A percentile compares a stretch with the other conserved stretches of the same genome.
These are phyloP conservation scores for Yarrowia keelungensis DNA, from an alignment of 805 yeast genomes.

Conservation along the genomic window DNA sequence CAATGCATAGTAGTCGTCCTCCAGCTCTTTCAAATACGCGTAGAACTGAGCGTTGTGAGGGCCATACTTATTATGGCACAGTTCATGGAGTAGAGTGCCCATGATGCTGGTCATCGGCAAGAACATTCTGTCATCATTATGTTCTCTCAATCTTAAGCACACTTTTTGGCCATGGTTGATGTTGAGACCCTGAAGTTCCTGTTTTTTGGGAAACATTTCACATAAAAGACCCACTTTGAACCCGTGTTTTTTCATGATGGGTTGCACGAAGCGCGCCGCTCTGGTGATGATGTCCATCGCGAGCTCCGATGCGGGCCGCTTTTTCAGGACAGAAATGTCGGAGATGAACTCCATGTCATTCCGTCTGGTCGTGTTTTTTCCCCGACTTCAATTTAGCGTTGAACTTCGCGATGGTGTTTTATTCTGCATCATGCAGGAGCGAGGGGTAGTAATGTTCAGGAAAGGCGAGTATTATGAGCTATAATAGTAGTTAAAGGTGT, in stretches of 20 bases:
- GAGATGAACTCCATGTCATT: constrained; percentile 41
- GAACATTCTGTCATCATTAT: constrained; percentile 60
- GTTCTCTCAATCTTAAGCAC: constrained; percentile 70
- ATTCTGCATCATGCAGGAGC: background rate
- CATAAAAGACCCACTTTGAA: constrained; percentile 71
- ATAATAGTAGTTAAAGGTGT: too few relatives aligned
- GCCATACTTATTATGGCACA: constrained; percentile 79
- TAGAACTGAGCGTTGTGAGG: constrained; percentile 82
- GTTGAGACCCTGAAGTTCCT: constrained; percentile 75
- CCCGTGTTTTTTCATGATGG: constrained; percentile 72
- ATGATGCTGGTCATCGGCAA: constrained; percentile 67
- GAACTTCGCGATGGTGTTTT: background rate
- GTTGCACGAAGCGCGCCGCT: constrained; percentile 72
- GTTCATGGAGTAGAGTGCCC: constrained; percentile 88
- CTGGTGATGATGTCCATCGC: constrained; percentile 70
- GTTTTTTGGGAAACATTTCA: constrained; percentile 81
- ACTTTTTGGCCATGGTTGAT: constrained; percentile 79
- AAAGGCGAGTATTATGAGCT: too few relatives aligned
- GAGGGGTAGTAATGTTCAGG: too few relatives aligned
- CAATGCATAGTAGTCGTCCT: constrained; percentile 55
- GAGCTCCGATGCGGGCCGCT: constrained; percentile 55
- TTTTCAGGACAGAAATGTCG: constrained; percentile 54
- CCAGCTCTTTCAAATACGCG: constrained; percentile 65
- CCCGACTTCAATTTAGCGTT: background rate
- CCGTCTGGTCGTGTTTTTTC: constrained; percentile 3